Base-by-base conservation (phyloP, 2,329 filamentous ascomycete species). In the Beauveria sp. region DNA sequence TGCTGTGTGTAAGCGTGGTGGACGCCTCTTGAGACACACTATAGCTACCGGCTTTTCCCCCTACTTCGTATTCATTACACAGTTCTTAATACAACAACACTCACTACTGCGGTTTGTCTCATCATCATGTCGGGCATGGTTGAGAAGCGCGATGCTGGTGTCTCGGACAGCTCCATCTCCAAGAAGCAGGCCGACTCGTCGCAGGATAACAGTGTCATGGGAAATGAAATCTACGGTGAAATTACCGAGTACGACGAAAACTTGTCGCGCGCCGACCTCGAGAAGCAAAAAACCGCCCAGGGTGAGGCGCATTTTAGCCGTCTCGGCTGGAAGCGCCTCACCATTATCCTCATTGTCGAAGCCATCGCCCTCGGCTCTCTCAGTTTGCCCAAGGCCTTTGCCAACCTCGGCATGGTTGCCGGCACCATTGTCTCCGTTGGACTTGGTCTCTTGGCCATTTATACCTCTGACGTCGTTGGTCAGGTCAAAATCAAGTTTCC, bases 271-370 rank as follows among this genome's bases (percentile, higher is more conserved):
- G 67, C 68, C 61, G 77, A 80, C 63, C 65, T 77, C 46, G 79
- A 81, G 70, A 76, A 77, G 69, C 74, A 77, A 63, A 80, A 78
- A 67, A 72, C 72, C 14, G 73, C 73, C 7, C 68, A 77, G 65
- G 80, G 79, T 60, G 69, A 72, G 54, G 77, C 77, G 16, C 76
- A 80, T 60, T 84, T 83, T 69, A 72, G 80, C 64, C 77, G 78
- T 46, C 76, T 84, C 24, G 81, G 81, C 58, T 84, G 81, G 81
- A 83, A 83, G 69, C 79, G 81, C 14, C 75, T 84, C 40, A 82
- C 80, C 2, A 71, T 83, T 24, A 76, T 84, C 30, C 75, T 83
- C 63, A 81, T 84, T 63, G 81, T 84, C 66, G 80, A 83, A 70
- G 81, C 81, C 59, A 81, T 84, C 63, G 81, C 81, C 5, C 79